A percentile compares a stretch with the other conserved stretches of the same genome.
These are phyloP conservation scores for Pseudogymnoascus sp. DNA, from an alignment of 2,329 filamentous ascomycete species.

Conservation along the genomic window DNA sequence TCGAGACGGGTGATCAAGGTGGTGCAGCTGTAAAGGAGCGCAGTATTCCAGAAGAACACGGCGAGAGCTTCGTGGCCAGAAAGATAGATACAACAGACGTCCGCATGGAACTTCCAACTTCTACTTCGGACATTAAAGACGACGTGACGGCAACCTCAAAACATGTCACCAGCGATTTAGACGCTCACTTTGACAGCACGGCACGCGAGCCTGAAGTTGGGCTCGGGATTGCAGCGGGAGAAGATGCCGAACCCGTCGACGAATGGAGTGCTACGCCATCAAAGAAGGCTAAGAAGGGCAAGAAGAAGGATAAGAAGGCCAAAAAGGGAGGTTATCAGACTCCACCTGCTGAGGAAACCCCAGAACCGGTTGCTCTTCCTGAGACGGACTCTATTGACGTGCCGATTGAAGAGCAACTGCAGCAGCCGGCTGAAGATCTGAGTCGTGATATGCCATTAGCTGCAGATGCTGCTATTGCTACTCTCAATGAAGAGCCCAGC, in stretches of 20 bases:
- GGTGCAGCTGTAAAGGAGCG: background rate
- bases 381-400: background rate
- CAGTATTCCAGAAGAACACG: background rate
- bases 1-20: background rate
- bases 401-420: background rate
- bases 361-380: background rate
- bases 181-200: background rate
- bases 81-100: background rate
- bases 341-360: background rate
- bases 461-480: background rate
- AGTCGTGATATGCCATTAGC: slow-evolving; percentile 31
- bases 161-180: background rate
- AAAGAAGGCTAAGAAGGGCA: slow-evolving; percentile 25
- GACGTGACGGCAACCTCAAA: background rate
- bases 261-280: background rate
- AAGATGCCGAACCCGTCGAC: background rate
- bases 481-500: background rate
- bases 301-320: slow-evolving; percentile 27
- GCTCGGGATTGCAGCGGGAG: background rate
- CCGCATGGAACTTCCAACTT: background rate
- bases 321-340: slow-evolving; percentile 6
- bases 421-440: slow-evolving; percentile 11
- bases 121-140: background rate
- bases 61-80: background rate
- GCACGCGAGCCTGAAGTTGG: background rate